Percentiles rank a stretch among this genome's conserved stretches.
Evolutionary conservation across 345 rosid genomes (phyloP).

Genomic region (Populus davidiana): DNA sequence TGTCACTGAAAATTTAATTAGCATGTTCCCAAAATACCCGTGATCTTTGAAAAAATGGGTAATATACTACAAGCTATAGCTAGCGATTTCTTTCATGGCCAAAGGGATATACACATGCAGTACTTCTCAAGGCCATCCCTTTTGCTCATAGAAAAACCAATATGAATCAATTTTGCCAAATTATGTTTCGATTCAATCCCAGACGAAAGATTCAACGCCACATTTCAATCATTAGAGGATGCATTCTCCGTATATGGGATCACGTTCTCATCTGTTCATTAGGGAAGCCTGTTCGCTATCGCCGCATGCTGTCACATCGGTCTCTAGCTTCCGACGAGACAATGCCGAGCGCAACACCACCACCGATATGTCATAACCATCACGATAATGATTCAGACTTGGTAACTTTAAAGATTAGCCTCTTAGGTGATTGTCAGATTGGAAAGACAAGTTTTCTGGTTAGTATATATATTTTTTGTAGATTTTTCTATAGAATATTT

Average conservation of each 20-base stretch:
- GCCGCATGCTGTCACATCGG: slow-evolving; percentile 37
- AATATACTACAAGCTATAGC: neutral
- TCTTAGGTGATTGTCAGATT: slow-evolving; percentile 67
- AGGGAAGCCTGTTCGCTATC: slow-evolving; percentile 49
- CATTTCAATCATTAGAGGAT: slow-evolving; percentile 47
- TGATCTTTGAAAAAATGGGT: neutral
- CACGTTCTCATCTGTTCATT: slow-evolving; percentile 44
- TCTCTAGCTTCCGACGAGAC: neutral
- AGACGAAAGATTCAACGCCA: slow-evolving; percentile 46
- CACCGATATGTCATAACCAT: slow-evolving; percentile 13
- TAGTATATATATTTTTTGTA: neutral
- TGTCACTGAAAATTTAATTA: neutral
- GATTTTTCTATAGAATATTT: neutral
- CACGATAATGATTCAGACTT: slow-evolving; percentile 56
- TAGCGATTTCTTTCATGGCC: slow-evolving; percentile 24
- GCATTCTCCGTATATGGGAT: slow-evolving; percentile 50
- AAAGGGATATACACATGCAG: neutral
- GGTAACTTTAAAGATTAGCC: slow-evolving; percentile 78
- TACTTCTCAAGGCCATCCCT: slow-evolving; percentile 24
- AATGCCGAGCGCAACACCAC: neutral
- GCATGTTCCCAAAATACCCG: slow-evolving; percentile 26
- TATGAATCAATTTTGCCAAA: slow-evolving; percentile 25
- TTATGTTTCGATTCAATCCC: slow-evolving; percentile 37
- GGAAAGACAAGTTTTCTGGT: slow-evolving; percentile 89
- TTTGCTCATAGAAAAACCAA: neutral